A percentile compares a stretch with the other conserved stretches of the same genome.
These are phyloP conservation scores for Paulownia fortunei DNA, from an alignment of 257 asterid species.

Conservation along the genomic window DNA sequence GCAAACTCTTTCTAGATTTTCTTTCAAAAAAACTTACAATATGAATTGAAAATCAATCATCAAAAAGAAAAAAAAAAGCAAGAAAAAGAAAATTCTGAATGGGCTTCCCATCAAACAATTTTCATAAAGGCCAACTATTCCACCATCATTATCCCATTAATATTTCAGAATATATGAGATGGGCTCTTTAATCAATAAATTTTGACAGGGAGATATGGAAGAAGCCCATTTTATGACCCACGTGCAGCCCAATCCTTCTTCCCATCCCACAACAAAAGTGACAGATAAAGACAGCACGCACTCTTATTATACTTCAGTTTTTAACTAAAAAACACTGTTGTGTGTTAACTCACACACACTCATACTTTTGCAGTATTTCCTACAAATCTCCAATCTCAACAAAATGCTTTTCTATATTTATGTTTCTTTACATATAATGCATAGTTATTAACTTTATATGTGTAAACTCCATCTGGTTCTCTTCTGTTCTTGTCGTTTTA, in stretches of 20 bases:
- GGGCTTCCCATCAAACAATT: not conserved
- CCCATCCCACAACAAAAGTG: constrained; percentile 38
- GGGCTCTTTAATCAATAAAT: constrained; percentile 23
- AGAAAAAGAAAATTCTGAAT: not conserved
- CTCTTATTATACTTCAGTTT: constrained; percentile 35
- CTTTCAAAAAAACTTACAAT: not conserved
- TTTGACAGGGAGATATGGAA: not conserved
- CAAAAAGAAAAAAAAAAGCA: not conserved
- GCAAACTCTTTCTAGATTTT: not conserved
- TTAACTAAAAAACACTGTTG: constrained; percentile 28
- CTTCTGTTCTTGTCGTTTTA: constrained; percentile 40
- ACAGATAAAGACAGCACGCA: constrained; percentile 48
- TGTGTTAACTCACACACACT: constrained; percentile 21
- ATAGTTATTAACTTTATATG: constrained; percentile 38
- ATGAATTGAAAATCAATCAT: not conserved
- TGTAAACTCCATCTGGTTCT: constrained; percentile 44
- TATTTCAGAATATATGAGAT: not conserved
- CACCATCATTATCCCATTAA: not conserved
- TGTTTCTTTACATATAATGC: constrained; percentile 34
- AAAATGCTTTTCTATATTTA: not conserved
- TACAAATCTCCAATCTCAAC: constrained; percentile 46
- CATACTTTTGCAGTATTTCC: constrained; percentile 31
- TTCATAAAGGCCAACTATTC: not conserved
- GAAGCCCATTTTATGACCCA: constrained; percentile 40
- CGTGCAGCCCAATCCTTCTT: constrained; percentile 49